Evolutionary conservation across 2,329 filamentous ascomycete genomes (phyloP).

Genomic region (Orbilia ellipsospora): DNA sequence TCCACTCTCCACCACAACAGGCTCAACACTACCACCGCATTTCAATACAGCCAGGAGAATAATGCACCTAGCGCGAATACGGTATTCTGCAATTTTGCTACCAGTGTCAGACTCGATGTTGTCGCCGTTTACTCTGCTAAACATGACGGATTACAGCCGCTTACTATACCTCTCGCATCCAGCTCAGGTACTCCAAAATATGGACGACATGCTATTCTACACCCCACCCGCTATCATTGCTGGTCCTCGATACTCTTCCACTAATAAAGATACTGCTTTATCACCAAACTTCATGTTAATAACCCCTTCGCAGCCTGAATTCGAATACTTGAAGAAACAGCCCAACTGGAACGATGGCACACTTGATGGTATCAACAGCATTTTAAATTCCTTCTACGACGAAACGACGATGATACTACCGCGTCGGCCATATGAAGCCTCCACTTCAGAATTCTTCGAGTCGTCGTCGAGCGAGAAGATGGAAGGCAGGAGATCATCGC

Average conservation of each 20-base stretch:
- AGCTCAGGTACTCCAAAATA: constrained; percentile 53
- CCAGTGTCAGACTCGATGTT: constrained; percentile 20
- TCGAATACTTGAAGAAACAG: constrained; percentile 24
- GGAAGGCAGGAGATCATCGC: neutral
- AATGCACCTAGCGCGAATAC: constrained; percentile 53
- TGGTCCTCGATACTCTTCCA: neutral
- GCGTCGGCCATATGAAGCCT: constrained; percentile 54
- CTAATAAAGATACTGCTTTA: neutral
- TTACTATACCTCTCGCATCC: constrained; percentile 55
- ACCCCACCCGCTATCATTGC: constrained; percentile 39
- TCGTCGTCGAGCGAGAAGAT: neutral
- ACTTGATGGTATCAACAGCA: constrained; percentile 1
- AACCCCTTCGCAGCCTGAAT: constrained; percentile 46
- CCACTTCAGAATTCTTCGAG: constrained; percentile 55
- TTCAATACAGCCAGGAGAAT: constrained; percentile 56
- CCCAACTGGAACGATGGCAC: constrained; percentile 2
- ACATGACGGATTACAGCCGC: constrained; percentile 55
- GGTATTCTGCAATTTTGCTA: constrained; percentile 42
- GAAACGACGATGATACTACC: constrained; percentile 55
- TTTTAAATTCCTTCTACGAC: constrained; percentile 47
- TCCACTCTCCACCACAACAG: constrained; percentile 3
- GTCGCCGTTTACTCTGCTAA: constrained; percentile 51
- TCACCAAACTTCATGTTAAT: constrained; percentile 55
- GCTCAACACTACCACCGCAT: constrained; percentile 7
- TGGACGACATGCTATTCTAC: constrained; percentile 56